Conservation (phyloP, 176 grass and related monocot genomes). For the Triticum timopheevii region DNA sequence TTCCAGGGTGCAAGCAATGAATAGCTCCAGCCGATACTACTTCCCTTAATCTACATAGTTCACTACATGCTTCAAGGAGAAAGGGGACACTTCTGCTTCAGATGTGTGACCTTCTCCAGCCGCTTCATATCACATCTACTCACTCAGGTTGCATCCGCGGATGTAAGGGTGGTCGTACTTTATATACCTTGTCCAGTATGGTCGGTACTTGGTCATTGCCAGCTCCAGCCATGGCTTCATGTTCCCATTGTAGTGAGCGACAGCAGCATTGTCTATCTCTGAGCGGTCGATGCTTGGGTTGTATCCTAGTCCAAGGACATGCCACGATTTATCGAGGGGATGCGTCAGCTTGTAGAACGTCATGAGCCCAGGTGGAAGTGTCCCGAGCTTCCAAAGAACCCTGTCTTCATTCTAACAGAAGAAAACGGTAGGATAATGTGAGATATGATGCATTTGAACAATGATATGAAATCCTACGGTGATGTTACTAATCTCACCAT, state of each 20-base stretch:
- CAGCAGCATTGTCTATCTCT: conserved; percentile 90
- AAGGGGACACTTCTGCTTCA: conserved; percentile 1
- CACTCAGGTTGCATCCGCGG: conserved; percentile 77
- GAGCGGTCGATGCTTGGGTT: conserved; percentile 91
- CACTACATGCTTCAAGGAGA: background rate
- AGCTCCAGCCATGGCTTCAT: conserved; percentile 99
- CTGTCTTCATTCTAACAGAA: conserved; percentile 83
- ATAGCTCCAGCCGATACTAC: conserved; percentile 19
- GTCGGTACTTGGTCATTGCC: conserved; percentile 90
- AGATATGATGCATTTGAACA: conserved; percentile 15
- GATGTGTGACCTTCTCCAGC: background rate
- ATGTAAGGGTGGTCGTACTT: conserved; percentile 96
- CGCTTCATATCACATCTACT: conserved; percentile 42
- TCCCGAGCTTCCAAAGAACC: conserved; percentile 98
- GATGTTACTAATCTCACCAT: conserved; percentile 48
- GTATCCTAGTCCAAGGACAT: conserved; percentile 94
- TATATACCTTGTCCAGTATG: conserved; percentile 95
- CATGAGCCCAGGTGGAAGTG: conserved; percentile 83
- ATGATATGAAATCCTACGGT: background rate
- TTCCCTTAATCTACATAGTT: background rate
- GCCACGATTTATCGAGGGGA: conserved; percentile 99
- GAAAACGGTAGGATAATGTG: conserved; percentile 15
- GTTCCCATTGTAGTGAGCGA: conserved; percentile 94
- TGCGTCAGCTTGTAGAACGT: conserved; percentile 99
- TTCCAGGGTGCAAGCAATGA: background rate